A percentile compares a stretch with the other conserved stretches of the same genome.
Evolutionary conservation across 2,329 filamentous ascomycete species (phyloP).

Genomic region (Colletotrichum trifolii): DNA sequence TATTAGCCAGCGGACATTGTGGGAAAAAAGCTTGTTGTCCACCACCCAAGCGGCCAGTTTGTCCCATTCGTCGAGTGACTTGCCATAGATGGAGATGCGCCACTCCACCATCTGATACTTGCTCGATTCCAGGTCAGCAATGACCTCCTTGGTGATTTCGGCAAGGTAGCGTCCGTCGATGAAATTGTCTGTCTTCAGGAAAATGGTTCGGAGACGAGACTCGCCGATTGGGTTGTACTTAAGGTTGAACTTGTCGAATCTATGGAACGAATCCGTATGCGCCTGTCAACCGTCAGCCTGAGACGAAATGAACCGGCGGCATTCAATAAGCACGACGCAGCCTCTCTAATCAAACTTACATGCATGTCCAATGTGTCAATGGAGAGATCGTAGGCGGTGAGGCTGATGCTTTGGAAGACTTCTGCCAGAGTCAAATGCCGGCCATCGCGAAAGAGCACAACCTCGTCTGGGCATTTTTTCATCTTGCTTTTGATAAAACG

Average conservation of each 20-base stretch:
- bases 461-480: constrained; percentile 96
- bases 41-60: constrained; percentile 97
- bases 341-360: constrained; percentile 61
- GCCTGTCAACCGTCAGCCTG: constrained; percentile 62
- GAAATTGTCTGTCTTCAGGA: constrained; percentile 98
- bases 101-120: constrained; percentile 99
- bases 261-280: constrained; percentile 97
- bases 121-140: constrained; percentile 95
- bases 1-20: constrained; percentile 96
- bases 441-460: constrained; percentile 91
- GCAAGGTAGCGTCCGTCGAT: constrained; percentile 96
- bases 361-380: constrained; percentile 99
- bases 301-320: too few relatives aligned
- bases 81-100: constrained; percentile 97
- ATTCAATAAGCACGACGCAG: not conserved
- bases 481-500: constrained; percentile 99
- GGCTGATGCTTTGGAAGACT: constrained; percentile 96
- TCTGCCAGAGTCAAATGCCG: constrained; percentile 91
- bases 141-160: constrained; percentile 98
- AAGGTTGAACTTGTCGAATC: constrained; percentile 98
- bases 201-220: constrained; percentile 95
- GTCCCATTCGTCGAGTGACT: constrained; percentile 94
- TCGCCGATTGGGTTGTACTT: constrained; percentile 99
- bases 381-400: constrained; percentile 96
- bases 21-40: constrained; percentile 97